These are phyloP conservation scores for Rhypophila decipiens DNA, from an alignment of 495 filamentous ascomycete species.

Conservation along the genomic window DNA sequence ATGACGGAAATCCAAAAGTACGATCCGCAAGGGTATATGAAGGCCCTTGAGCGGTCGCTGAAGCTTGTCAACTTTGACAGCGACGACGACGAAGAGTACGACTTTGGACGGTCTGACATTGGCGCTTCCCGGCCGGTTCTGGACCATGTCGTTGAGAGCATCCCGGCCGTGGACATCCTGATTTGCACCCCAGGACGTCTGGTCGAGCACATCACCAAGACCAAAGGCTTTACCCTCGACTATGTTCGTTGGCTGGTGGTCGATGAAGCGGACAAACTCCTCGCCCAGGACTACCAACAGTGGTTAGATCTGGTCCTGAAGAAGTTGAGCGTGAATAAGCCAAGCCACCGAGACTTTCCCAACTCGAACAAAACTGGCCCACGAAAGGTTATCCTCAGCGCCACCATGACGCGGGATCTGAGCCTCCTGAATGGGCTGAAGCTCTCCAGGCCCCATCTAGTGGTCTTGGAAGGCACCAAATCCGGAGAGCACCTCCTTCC, in stretches of 20 bases:
- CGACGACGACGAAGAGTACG: conserved; percentile 14
- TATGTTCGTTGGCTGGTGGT: conserved; percentile 81
- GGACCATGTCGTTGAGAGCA: conserved; percentile 54
- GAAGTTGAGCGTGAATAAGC: conserved; percentile 42
- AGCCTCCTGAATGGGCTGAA: conserved; percentile 69
- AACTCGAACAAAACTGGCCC: conserved; percentile 42
- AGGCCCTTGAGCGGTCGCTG: conserved; percentile 15
- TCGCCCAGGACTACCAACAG: conserved; percentile 88
- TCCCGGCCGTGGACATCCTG: conserved; percentile 76
- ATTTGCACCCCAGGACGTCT: conserved; percentile 90
- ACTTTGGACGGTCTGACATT: neutral
- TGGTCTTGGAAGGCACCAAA: conserved; percentile 58
- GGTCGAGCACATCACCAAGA: conserved; percentile 82
- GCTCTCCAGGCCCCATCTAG: conserved; percentile 65
- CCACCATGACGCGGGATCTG: conserved; percentile 88
- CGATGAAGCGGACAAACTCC: conserved; percentile 88
- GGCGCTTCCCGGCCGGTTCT: conserved; percentile 34
- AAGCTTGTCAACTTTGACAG: conserved; percentile 14
- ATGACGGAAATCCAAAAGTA: conserved; percentile 53
- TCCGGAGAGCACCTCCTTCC: conserved; percentile 55
- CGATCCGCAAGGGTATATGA: conserved; percentile 25
- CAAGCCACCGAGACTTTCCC: conserved; percentile 39
- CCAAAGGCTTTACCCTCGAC: conserved; percentile 68
- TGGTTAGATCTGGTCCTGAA: conserved; percentile 74
- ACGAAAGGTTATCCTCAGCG: conserved; percentile 76